phyloP scores from a whole-genome alignment of 352 stramenopile species.

The Phytopythium kandeliae region DNA sequence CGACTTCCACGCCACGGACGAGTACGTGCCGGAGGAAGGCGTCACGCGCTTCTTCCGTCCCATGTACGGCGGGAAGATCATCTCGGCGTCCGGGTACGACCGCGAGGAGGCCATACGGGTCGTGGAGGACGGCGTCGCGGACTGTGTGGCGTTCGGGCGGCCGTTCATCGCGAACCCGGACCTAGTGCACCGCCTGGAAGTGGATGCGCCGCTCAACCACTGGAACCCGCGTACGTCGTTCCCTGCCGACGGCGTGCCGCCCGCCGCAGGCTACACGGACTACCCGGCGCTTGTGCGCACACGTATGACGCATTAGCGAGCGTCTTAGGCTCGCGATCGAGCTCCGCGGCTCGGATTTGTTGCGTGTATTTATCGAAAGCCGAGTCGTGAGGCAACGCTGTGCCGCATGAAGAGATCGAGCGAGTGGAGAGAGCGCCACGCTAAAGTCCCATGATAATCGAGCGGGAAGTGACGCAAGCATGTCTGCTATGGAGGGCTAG shows the following conservation, averaged over 20 bases:
- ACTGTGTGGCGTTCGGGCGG: conserved; percentile 48
- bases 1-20: conserved; percentile 16
- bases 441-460: too few relatives aligned
- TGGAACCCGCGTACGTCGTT: conserved; percentile 28
- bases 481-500: too few relatives aligned
- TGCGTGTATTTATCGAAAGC: neutral
- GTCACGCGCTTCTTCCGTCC: conserved; percentile 29
- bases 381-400: too few relatives aligned
- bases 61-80: conserved; percentile 41
- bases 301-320: neutral
- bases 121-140: conserved; percentile 27
- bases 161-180: conserved; percentile 66
- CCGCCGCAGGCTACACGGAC: conserved; percentile 31
- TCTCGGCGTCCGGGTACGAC: conserved; percentile 41
- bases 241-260: conserved; percentile 8
- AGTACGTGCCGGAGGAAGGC: conserved; percentile 23
- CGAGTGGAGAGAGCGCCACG: too few relatives aligned
- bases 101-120: conserved; percentile 23
- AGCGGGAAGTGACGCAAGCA: too few relatives aligned
- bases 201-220: conserved; percentile 27
- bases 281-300: conserved; percentile 21
- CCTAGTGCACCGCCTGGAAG: conserved; percentile 38
- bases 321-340: neutral
- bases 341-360: too few relatives aligned
- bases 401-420: too few relatives aligned